phyloP scores from a whole-genome alignment of 306 rosid genomes.

The Comarum palustre region DNA sequence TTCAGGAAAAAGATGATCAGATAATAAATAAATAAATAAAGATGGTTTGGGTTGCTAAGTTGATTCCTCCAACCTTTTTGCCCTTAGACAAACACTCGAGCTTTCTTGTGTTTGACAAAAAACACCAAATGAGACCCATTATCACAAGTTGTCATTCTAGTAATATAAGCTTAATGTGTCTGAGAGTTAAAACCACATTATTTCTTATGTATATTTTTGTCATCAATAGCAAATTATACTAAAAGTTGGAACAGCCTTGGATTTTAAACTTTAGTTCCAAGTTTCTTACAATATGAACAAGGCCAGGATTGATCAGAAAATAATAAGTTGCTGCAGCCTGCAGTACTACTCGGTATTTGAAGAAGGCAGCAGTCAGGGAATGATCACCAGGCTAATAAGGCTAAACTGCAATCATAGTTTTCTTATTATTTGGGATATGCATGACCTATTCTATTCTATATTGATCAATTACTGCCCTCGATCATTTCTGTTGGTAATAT shows the following conservation, averaged over 20 bases:
- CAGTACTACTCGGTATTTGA: not conserved
- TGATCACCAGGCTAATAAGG: not conserved
- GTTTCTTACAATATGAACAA: not conserved
- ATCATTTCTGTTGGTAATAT: not conserved
- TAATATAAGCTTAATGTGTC: not conserved
- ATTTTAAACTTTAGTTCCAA: not conserved
- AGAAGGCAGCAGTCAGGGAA: not conserved
- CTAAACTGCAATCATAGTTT: not conserved
- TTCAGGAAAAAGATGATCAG: constrained; percentile 20
- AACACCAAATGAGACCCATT: not conserved
- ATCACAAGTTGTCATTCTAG: not conserved
- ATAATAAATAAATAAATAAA: constrained; percentile 20
- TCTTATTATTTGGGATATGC: not conserved
- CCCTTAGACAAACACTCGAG: not conserved
- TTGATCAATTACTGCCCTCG: not conserved
- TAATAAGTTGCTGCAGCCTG: not conserved
- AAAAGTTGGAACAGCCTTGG: not conserved
- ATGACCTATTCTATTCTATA: not conserved
- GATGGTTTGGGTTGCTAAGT: constrained; percentile 7
- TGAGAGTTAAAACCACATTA: too few relatives aligned
- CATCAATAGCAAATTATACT: not conserved
- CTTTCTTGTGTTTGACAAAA: not conserved
- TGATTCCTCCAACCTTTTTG: constrained; percentile 18
- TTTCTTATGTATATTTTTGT: not conserved
- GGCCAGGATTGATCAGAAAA: not conserved